Evolutionary conservation across 495 filamentous ascomycete species (phyloP).

Genomic region (Neurospora pannonica): DNA sequence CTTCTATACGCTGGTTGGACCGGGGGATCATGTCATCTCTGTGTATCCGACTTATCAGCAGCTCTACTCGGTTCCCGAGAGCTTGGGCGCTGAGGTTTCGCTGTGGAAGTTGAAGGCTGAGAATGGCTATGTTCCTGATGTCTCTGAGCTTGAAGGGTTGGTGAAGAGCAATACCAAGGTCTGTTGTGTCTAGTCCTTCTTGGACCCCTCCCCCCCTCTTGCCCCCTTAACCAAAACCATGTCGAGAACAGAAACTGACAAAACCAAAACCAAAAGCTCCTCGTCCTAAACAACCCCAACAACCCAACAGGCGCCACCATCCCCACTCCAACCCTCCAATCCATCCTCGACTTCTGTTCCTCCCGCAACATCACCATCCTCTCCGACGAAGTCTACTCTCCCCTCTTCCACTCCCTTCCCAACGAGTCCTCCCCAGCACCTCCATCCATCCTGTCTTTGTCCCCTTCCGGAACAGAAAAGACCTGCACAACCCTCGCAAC

Average conservation of each 20-base stretch:
- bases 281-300: slow-evolving; percentile 67
- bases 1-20: slow-evolving; percentile 64
- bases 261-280: slow-evolving; percentile 9
- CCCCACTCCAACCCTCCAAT: slow-evolving; percentile 46
- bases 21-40: slow-evolving; percentile 82
- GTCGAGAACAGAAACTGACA: background rate
- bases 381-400: slow-evolving; percentile 80
- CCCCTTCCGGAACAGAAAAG: slow-evolving; percentile 41
- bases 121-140: slow-evolving; percentile 57
- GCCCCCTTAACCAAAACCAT: background rate
- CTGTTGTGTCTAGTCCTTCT: background rate
- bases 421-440: slow-evolving; percentile 9
- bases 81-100: slow-evolving; percentile 71
- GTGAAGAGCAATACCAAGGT: slow-evolving; percentile 68
- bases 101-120: slow-evolving; percentile 64
- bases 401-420: slow-evolving; percentile 62
- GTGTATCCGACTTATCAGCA: slow-evolving; percentile 89
- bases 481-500: slow-evolving; percentile 47
- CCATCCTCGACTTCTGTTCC: slow-evolving; percentile 56
- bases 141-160: slow-evolving; percentile 55
- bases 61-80: slow-evolving; percentile 66
- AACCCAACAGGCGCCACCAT: slow-evolving; percentile 77
- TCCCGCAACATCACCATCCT: slow-evolving; percentile 56
- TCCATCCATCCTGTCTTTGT: slow-evolving; percentile 48
- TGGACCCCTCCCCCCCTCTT: background rate